Base-by-base conservation (phyloP, 495 filamentous ascomycete genomes). In the Neurospora sp. region DNA sequence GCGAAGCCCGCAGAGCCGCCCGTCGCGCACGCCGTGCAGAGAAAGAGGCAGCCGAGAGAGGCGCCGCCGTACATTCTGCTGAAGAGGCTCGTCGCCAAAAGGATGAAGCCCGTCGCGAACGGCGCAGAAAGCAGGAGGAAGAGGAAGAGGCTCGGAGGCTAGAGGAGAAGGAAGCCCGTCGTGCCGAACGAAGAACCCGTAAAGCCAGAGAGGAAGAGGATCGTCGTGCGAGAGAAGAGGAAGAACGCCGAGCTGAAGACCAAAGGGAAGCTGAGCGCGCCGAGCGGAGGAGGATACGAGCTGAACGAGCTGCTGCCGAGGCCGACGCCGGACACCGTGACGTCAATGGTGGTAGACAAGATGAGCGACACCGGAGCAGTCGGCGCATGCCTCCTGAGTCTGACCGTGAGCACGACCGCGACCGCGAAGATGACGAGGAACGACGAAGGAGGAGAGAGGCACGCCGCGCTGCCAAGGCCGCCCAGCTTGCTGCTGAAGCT, bases 1-100 rank as follows among this genome's bases (percentile, higher is more conserved):
- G 85, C 20, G 87, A 89, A 74, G 86, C 85, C 10, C 85, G 86
- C 44, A 85, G 86, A 14, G 87, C 84, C 3, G 86, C 85, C 45
- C 82, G 86, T 37, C 84, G 83, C 61, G 82, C 83, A n/a, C 82
- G 80, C 41, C 81, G 80, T 40, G 81, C 81, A 5, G 85, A 86
- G 53, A 83, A 86, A 68, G 85, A 84, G 70, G 84, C 84, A 4
- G 82, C 82, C 20, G 85, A 86, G 68, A 82, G 79, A 70, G 84
- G 80, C 5, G 83, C 83, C 0, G 81, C 80, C 37, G 84, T 87
- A 59, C 80, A 77, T 61, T 82, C 82, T 8, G 85, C 84, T 20
- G 87, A 87, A 70, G 84, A 87, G 35, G 79, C 81, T 2, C 83
- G 81, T 45, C 79, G 79, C 22, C 80, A 79, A 27, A 84, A 84